phyloP scores from a whole-genome alignment of 2,329 filamentous ascomycete species.

The Aspergillus sp. region DNA sequence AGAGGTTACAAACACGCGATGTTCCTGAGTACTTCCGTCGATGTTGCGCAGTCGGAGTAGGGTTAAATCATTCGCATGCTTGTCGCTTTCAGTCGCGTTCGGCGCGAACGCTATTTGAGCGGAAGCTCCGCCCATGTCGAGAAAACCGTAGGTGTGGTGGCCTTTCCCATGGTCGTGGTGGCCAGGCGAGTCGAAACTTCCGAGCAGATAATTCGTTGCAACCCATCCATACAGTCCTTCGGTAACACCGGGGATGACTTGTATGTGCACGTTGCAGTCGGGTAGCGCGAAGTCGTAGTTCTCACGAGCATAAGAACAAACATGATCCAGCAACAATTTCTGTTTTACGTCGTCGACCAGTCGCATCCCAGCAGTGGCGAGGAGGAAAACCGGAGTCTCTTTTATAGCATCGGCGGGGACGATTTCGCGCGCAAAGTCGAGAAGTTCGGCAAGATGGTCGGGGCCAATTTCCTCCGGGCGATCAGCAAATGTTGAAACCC shows the following conservation, averaged over 20 bases:
- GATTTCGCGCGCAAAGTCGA: conserved; percentile 76
- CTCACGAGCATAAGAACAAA: conserved; percentile 77
- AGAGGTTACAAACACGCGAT: conserved; percentile 90
- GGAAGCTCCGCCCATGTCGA: conserved; percentile 97
- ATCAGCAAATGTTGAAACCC: conserved; percentile 83
- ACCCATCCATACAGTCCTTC: conserved; percentile 98
- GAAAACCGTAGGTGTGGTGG: conserved; percentile 93
- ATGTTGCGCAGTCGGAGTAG: conserved; percentile 80
- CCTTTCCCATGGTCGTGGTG: conserved; percentile 78
- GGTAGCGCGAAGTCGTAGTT: conserved; percentile 81
- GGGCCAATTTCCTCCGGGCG: conserved; percentile 73
- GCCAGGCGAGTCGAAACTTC: conserved; percentile 78
- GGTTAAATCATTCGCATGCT: conserved; percentile 86
- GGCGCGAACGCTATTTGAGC: conserved; percentile 98
- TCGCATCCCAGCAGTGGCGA: conserved; percentile 94
- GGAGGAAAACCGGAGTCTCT: conserved; percentile 88
- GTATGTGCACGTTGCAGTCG: conserved; percentile 86
- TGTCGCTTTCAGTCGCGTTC: conserved; percentile 83
- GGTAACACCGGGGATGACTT: conserved; percentile 93
- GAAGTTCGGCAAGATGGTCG: conserved; percentile 75
- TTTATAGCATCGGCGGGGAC: conserved; percentile 74
- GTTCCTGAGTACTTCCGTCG: conserved; percentile 74
- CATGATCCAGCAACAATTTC: conserved; percentile 68
- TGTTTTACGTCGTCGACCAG: conserved; percentile 75
- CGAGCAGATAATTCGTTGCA: conserved; percentile 90